Base-by-base conservation (phyloP, 371 early-diverging fungal genomes). In the Mucor lusitanicus region DNA sequence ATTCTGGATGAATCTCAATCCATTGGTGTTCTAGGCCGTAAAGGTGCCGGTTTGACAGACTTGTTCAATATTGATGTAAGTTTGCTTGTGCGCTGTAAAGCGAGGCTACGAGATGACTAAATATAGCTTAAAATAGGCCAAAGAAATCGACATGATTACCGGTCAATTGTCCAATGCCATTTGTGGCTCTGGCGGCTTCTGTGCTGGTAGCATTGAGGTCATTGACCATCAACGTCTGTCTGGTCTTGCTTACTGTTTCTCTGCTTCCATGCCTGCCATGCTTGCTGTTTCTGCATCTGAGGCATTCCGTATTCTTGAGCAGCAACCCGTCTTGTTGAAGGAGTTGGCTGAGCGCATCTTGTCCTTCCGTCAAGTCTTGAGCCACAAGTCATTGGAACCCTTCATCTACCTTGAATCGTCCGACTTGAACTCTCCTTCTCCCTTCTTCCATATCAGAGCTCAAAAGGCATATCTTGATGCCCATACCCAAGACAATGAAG, bases 251-350 rank as follows among this genome's bases (percentile, higher is more conserved):
- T 99, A 99, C 78, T 95, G 95, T 68, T 99, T 96, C 82, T 99
- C 99, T 39, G 99, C 99, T 9, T 95, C 99, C n/a, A 88, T 99
- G 56, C 99, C 99, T 12, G 97, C 97, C 23, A 94, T 97, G 84
- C 82, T 99, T 19, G 90, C 99, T 12, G 92, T 95, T 17, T 89
- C 94, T 33, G 95, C 96, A 7, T 79, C 92, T 6, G 95, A 96
- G 71, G 95, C 93, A 4, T 81, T 99, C 72, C 85, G 88, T 21
- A 79, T 89, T n/a, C 82, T 95, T 53, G 64, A 75, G 9, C 76
- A 80, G 42, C 75, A 86, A 53, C 82, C 82, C 4, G n/a, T 48
- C 23, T 27, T 81, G 2, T 63, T 84, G 0, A 68, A 71, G 3
- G 84, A 81, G 15, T 63, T 84, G 13, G 61, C 59, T 42, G 84